A percentile compares a stretch with the other conserved stretches of the same genome.
These are phyloP conservation scores for Pyrenophora teres DNA, from an alignment of 2,329 filamentous ascomycete genomes.

Conservation along the genomic window DNA sequence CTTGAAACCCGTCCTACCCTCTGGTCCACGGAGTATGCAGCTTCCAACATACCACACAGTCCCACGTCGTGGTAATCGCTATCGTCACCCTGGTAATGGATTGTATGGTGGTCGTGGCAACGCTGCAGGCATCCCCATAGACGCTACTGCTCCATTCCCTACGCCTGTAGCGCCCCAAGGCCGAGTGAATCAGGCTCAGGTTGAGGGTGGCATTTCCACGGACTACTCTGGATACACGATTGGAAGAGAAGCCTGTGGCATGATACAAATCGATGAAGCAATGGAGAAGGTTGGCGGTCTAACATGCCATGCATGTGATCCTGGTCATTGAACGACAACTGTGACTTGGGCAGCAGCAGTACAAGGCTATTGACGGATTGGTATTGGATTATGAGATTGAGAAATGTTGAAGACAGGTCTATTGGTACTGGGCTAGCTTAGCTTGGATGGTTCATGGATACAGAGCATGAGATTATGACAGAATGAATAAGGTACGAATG, in stretches of 20 bases:
- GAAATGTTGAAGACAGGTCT: too few relatives aligned
- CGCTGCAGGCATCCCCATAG: slow-evolving; percentile 33
- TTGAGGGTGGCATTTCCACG: background rate
- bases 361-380: background rate
- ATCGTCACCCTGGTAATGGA: slow-evolving; percentile 25
- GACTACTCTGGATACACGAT: slow-evolving; percentile 3
- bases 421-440: too few relatives aligned
- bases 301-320: slow-evolving; percentile 10
- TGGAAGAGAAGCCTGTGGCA: slow-evolving; percentile 8
- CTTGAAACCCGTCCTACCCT: slow-evolving; percentile 15
- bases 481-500: too few relatives aligned
- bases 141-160: slow-evolving; percentile 40
- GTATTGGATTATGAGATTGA: background rate
- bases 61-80: slow-evolving; percentile 3
- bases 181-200: slow-evolving; percentile 1
- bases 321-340: slow-evolving; percentile 1
- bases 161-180: slow-evolving; percentile 34
- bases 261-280: slow-evolving; percentile 6
- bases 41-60: slow-evolving; percentile 1
- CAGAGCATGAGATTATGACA: too few relatives aligned
- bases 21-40: slow-evolving; percentile 2
- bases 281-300: slow-evolving; percentile 4
- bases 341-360: too few relatives aligned
- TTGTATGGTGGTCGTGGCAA: slow-evolving; percentile 22
- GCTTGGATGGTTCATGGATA: too few relatives aligned